Conservation (phyloP, 1,139 yeast species). For the Yamadazyma sp. region DNA sequence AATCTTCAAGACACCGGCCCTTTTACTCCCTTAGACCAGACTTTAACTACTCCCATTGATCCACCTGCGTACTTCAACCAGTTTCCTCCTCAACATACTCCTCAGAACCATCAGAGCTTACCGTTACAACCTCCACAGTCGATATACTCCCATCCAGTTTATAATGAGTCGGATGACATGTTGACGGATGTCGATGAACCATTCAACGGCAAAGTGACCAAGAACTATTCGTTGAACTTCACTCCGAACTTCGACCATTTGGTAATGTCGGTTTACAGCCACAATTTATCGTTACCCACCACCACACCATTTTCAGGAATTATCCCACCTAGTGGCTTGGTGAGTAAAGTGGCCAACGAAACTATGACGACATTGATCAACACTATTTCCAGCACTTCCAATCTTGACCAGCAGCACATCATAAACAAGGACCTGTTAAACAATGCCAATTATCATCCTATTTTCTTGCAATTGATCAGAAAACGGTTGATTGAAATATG, state of each 20-base stretch:
- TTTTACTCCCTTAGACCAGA: slow-evolving; percentile 49
- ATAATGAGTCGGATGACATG: slow-evolving; percentile 46
- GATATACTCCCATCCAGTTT: slow-evolving; percentile 30
- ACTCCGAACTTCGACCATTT: slow-evolving; percentile 40
- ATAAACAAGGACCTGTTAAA: slow-evolving; percentile 33
- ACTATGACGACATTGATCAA: slow-evolving; percentile 31
- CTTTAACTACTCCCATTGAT: slow-evolving; percentile 42
- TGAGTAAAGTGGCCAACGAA: slow-evolving; percentile 44
- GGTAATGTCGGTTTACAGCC: slow-evolving; percentile 35
- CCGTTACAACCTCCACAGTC: slow-evolving; percentile 8
- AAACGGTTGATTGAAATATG: slow-evolving; percentile 45
- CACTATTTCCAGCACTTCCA: slow-evolving; percentile 20
- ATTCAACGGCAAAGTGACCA: slow-evolving; percentile 20
- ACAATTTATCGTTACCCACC: slow-evolving; percentile 42
- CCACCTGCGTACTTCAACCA: slow-evolving; percentile 20
- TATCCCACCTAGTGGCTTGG: slow-evolving; percentile 47
- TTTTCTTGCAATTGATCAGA: slow-evolving; percentile 44
- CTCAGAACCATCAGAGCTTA: slow-evolving; percentile 1
- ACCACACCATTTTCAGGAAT: slow-evolving; percentile 48
- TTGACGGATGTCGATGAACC: slow-evolving; percentile 43
- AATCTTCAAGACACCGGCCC: slow-evolving; percentile 29
- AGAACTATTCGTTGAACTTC: slow-evolving; percentile 36
- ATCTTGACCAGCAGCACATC: slow-evolving; percentile 37
- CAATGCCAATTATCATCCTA: slow-evolving; percentile 38
- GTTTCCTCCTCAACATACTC: slow-evolving; percentile 8